Conservation (phyloP, 192 early-diverging fungal species). For the Haplosporangium gracile region DNA sequence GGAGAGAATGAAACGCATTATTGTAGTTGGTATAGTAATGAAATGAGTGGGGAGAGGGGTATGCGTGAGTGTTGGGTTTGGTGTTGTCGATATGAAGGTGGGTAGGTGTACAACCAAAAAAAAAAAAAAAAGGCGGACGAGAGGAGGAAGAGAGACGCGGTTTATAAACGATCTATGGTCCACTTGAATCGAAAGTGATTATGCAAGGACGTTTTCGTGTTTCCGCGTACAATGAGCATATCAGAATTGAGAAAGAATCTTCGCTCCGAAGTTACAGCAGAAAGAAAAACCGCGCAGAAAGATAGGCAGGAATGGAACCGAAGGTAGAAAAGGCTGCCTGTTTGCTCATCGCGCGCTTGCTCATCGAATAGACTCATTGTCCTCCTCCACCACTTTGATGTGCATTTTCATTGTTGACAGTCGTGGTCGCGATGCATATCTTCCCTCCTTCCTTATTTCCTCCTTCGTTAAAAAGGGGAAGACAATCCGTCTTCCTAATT, state of each 20-base stretch:
- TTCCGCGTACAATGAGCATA: background rate
- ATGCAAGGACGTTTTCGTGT: background rate
- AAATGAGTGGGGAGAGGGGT: background rate
- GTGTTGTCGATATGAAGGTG: background rate
- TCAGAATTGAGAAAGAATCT: background rate
- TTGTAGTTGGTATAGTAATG: background rate
- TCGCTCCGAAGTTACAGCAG: background rate
- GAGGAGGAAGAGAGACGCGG: background rate
- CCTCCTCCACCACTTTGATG: background rate
- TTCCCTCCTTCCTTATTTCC: background rate
- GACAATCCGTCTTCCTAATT: slow-evolving; percentile 36
- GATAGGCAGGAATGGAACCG: background rate
- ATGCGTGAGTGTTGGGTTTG: background rate
- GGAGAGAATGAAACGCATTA: slow-evolving; percentile 51
- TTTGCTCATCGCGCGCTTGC: background rate
- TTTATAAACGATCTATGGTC: background rate
- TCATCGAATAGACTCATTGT: background rate
- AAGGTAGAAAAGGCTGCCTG: background rate
- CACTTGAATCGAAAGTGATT: background rate
- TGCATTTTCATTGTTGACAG: background rate
- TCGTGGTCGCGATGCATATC: background rate
- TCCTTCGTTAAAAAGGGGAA: background rate
- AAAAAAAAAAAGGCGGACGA: background rate
- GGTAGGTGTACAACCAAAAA: background rate
- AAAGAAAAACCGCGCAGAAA: background rate